Percentiles rank a stretch among this genome's conserved stretches.
Evolutionary conservation across 345 rosid species (phyloP).

Genomic region (Ailanthus altissimus): DNA sequence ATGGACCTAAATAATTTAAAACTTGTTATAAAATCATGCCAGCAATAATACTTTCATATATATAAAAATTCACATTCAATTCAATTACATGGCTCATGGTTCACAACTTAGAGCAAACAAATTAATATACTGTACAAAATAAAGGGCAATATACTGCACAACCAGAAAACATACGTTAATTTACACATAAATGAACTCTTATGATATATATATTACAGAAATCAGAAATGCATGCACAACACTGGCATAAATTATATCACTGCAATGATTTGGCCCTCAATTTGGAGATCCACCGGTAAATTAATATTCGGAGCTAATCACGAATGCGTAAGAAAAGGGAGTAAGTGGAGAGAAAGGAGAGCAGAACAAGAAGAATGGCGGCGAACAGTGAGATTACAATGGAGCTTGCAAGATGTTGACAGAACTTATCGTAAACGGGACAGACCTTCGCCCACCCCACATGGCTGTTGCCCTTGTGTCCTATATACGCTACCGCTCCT

Average conservation of each 20-base stretch:
- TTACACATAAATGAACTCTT: too few relatives aligned
- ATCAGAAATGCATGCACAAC: too few relatives aligned
- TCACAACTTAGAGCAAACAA: too few relatives aligned
- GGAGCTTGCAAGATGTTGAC: slow-evolving; percentile 52
- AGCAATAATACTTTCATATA: too few relatives aligned
- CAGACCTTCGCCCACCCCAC: slow-evolving; percentile 57
- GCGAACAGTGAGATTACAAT: slow-evolving; percentile 53
- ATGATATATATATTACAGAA: too few relatives aligned
- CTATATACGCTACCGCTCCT: slow-evolving; percentile 69
- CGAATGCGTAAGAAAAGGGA: slow-evolving; percentile 43
- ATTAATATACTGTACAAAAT: too few relatives aligned
- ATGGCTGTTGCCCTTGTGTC: slow-evolving; percentile 62
- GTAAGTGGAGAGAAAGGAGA: slow-evolving; percentile 44
- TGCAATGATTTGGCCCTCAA: not conserved
- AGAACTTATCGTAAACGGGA: slow-evolving; percentile 55
- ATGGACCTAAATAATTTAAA: too few relatives aligned
- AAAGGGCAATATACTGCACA: too few relatives aligned
- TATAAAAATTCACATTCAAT: too few relatives aligned
- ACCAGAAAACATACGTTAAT: too few relatives aligned
- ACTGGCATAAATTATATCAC: not conserved
- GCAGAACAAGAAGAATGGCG: slow-evolving; percentile 52
- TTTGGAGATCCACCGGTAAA: not conserved
- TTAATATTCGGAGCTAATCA: slow-evolving; percentile 12
- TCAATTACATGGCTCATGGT: too few relatives aligned
- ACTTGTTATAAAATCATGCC: too few relatives aligned